Evolutionary conservation across 2,329 filamentous ascomycete genomes (phyloP).

Genomic region (Cytospora piceicola): DNA sequence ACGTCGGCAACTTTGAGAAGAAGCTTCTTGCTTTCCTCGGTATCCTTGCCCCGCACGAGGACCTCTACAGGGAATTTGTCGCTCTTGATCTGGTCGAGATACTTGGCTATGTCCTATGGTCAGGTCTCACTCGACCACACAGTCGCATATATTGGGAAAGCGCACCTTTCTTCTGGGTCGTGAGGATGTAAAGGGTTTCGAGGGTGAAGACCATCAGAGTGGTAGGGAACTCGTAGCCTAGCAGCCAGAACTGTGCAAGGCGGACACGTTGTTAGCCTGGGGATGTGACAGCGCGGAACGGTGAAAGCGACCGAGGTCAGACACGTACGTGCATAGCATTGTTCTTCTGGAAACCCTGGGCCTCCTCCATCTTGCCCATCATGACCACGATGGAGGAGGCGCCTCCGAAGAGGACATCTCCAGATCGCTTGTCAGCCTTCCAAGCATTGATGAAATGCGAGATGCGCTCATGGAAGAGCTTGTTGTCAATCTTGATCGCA

Average conservation of each 20-base stretch:
- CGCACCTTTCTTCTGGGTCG: conserved; percentile 93
- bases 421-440: conserved; percentile 93
- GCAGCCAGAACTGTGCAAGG: conserved; percentile 81
- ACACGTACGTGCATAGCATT: conserved; percentile 85
- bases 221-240: conserved; percentile 97
- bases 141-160: not conserved
- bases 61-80: conserved; percentile 93
- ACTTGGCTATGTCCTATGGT: conserved; percentile 68
- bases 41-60: conserved; percentile 87
- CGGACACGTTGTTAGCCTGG: conserved; percentile 21
- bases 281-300: not conserved
- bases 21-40: conserved; percentile 87
- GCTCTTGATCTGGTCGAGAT: conserved; percentile 88
- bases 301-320: not conserved
- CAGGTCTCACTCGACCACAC: conserved; percentile 35
- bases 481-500: conserved; percentile 88
- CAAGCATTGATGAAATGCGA: conserved; percentile 85
- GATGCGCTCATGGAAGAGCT: conserved; percentile 91
- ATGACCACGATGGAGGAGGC: conserved; percentile 84
- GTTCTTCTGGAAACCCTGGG: conserved; percentile 88
- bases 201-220: conserved; percentile 91
- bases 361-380: conserved; percentile 94
- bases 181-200: conserved; percentile 88
- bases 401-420: conserved; percentile 83
- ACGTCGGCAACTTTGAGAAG: conserved; percentile 82